Evolutionary conservation across 441 rosid species (phyloP), one percentile per base, ranked within the genome.

Genomic region (Metrosideros polymorpha): DNA sequence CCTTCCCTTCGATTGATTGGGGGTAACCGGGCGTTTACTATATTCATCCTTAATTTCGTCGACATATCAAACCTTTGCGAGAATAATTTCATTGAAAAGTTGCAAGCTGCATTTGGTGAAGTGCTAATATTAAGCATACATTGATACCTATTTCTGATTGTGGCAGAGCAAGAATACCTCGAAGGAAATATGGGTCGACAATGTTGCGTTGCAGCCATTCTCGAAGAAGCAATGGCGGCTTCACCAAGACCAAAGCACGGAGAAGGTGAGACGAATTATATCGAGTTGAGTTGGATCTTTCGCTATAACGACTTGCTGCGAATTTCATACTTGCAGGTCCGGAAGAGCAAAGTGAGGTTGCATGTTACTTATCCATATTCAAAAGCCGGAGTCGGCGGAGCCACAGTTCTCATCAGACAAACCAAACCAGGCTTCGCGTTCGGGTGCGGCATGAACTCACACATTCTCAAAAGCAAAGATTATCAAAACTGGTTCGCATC

Each of bases 401-500:
- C 94, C 25, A 19, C 30, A 42, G 83, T 95, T 54, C 91, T 92
- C 2, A 82, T 94, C 87, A 66, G 82, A 43, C 97, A 93, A 89
- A 90, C 88, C 57, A 88, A 89, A 56, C 54, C 96, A 49, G 88
- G 87, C 83, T 95, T 95, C 83, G 93, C 95, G 25, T 92, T 95
- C 18, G 98, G 99, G 42, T 94, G 97, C 22, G 96, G 89, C 7
- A 94, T 97, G 92, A 97, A 95, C 85, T 90, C 91, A 51, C 57
- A 91, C 82, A 95, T 97, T 49, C 91, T 95, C 53, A 86, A 89
- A 59, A 93, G 90, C 89, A 47, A 53, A 83, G 93, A 88, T 13
- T 97, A 95, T 86, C 94, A 88, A 30, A 47, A 91, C 12, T 97
- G 98, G 99, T 94, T 97, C 9, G 84, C 94, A 25, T 93, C 97